phyloP scores from a whole-genome alignment of 75 land plant species.

The Cupressus sempervirens region DNA sequence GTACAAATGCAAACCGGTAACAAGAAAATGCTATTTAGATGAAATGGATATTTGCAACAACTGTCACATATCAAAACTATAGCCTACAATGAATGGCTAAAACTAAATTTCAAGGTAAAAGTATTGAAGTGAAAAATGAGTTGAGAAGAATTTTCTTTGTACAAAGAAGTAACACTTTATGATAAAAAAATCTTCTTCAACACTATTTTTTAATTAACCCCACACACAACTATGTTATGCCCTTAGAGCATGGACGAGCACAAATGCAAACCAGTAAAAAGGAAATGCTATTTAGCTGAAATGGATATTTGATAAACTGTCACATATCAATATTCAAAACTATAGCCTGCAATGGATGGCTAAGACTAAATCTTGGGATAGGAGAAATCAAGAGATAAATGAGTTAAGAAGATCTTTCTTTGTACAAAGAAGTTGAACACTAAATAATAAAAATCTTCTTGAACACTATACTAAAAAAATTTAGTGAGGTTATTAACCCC shows the following conservation, averaged over 20 bases:
- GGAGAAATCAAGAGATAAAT: background rate
- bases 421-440: background rate
- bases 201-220: background rate
- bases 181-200: no score
- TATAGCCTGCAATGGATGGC: background rate
- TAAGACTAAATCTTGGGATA: background rate
- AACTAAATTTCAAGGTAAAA: background rate
- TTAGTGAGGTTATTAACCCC: background rate
- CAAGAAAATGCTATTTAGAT: background rate
- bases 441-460: background rate
- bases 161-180: background rate
- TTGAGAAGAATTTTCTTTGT: background rate
- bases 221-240: background rate
- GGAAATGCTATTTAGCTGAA: background rate
- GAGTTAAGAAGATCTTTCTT: background rate
- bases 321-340: background rate
- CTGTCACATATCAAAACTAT: background rate
- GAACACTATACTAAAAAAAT: background rate
- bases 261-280: background rate
- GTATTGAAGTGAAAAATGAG: background rate
- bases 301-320: background rate
- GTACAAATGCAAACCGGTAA: background rate
- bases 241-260: background rate
- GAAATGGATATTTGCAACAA: background rate
- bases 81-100: background rate